Conservation (phyloP, 805 yeast species). For the Saccharomycopsis synnaedendra region DNA sequence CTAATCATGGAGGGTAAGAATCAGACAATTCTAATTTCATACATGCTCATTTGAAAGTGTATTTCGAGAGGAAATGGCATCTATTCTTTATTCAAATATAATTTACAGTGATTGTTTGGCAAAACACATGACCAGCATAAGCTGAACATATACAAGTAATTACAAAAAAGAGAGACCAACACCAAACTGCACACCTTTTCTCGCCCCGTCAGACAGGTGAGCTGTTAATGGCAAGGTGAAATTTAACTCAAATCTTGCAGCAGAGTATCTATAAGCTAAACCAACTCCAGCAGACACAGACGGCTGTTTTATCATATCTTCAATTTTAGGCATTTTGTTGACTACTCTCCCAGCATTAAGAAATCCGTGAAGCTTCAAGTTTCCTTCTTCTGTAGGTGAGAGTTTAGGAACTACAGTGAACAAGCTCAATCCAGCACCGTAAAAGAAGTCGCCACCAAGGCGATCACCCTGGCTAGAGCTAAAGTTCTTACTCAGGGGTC, state of each 20-base stretch:
- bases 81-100: too few species aligned
- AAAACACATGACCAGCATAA: too few species aligned
- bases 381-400: slow-evolving; percentile 26
- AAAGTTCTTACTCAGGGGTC: slow-evolving; percentile 1
- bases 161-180: slow-evolving; percentile 49
- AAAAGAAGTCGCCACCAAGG: slow-evolving; percentile 56
- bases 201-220: slow-evolving; percentile 34
- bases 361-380: slow-evolving; percentile 52
- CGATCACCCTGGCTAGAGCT: slow-evolving; percentile 27
- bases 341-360: slow-evolving; percentile 54
- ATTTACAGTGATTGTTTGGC: too few species aligned
- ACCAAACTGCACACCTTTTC: slow-evolving; percentile 62
- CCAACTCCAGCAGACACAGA: slow-evolving; percentile 51
- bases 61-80: too few species aligned
- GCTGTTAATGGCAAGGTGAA: slow-evolving; percentile 49
- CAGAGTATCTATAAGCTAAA: slow-evolving; percentile 46
- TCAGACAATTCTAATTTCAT: too few species aligned
- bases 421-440: slow-evolving; percentile 46
- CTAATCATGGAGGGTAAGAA: too few species aligned
- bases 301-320: slow-evolving; percentile 25
- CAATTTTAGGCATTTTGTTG: slow-evolving; percentile 3
- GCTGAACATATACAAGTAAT: slow-evolving; percentile 1
- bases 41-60: too few species aligned
- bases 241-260: slow-evolving; percentile 58
- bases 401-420: slow-evolving; percentile 48